These are phyloP conservation scores for Plasmopara viticola DNA, from an alignment of 352 stramenopile species.

Conservation along the genomic window DNA sequence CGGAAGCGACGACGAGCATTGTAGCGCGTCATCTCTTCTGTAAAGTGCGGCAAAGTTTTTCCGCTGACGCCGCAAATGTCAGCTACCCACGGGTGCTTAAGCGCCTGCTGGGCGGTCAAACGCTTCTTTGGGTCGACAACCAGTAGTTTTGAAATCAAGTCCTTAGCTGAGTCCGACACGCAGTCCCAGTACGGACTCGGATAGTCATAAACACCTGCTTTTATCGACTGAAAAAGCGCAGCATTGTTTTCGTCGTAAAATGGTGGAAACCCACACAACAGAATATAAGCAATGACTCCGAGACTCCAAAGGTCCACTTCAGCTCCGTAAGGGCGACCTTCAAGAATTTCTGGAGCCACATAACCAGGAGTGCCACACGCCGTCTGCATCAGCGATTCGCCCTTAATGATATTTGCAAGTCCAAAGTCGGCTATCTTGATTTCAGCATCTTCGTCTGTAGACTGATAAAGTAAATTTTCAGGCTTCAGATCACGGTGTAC, in stretches of 20 bases:
- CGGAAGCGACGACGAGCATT: constrained; percentile 78
- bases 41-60: constrained; percentile 80
- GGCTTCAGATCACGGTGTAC: constrained; percentile 88
- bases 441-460: constrained; percentile 79
- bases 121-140: constrained; percentile 87
- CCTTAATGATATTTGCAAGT: constrained; percentile 87
- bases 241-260: constrained; percentile 94
- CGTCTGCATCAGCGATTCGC: constrained; percentile 91
- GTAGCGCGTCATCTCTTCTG: constrained; percentile 86
- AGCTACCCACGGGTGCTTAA: constrained; percentile 83
- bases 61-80: constrained; percentile 66
- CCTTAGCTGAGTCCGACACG: constrained; percentile 87
- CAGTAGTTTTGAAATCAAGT: constrained; percentile 89
- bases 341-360: constrained; percentile 95
- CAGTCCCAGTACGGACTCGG: constrained; percentile 92
- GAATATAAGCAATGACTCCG: constrained; percentile 95
- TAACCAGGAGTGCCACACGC: constrained; percentile 95
- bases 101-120: constrained; percentile 80
- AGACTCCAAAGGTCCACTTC: constrained; percentile 95
- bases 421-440: constrained; percentile 94
- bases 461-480: constrained; percentile 86
- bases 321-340: constrained; percentile 87
- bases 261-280: constrained; percentile 91
- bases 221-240: constrained; percentile 85
- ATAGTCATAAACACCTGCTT: constrained; percentile 88